Evolutionary conservation across 2,329 filamentous ascomycete species (phyloP), one percentile per base, ranked within the genome.

Genomic region (Ophiostoma australiae): DNA sequence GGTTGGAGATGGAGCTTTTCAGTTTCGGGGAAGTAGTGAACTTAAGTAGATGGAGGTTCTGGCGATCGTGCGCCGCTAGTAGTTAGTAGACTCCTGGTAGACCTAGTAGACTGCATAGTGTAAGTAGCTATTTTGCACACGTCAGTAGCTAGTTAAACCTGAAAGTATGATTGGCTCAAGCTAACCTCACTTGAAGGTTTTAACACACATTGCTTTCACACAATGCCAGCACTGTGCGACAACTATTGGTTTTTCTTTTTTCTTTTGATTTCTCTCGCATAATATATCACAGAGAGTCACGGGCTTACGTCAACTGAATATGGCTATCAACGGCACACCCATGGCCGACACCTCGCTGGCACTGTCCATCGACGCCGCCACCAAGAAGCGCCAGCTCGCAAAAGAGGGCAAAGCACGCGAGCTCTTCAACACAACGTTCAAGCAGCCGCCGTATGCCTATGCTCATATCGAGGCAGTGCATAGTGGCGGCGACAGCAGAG

Each of bases 401-500:
- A 70, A 72, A 15, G 55, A 70, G 10, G n/a, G 52, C 71, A 75
- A 73, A 41, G 55, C 74, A 15, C 73, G 74, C 39, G 83, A 85
- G 67, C 81, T 88, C 68, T 82, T 82, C 73, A 82, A 82, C 61
- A 81, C 80, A 75, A 87, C 85, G 58, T 80, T 89, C 76, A 83
- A 80, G 73, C 74, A 79, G 33, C 84, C 87, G 1, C 80, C 82
- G 4, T 87, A 84, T 77, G 83, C 87, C 66, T 90, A 89, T 77
- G 83, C 81, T 39, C 85, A 87, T 72, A 80, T 90, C 0, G 79
- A 85, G 74, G 80, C 87, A 35, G 76, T 81, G 4, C 72, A 80
- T 77, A 63, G 17, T 41, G 35, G 5, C 65, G 10, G 4, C 65
- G 31, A 15, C 33, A n/a, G 4, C 15, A n/a, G 2, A 6, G 35